Evolutionary conservation across 2,329 filamentous ascomycete genomes (phyloP), one percentile per base, ranked within the genome.

Genomic region (Zymoseptoria passerinii): DNA sequence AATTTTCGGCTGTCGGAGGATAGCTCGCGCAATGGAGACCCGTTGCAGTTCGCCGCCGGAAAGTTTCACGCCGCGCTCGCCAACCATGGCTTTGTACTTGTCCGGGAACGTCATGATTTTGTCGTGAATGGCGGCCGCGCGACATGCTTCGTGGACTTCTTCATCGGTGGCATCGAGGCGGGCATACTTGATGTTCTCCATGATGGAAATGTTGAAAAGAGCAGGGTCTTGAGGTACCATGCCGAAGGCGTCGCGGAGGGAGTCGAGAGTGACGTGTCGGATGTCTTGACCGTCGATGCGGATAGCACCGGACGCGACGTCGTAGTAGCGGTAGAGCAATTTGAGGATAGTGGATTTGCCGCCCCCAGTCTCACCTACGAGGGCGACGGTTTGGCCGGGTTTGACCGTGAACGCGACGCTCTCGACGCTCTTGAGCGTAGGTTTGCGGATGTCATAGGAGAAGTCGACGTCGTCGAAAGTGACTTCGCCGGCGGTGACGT

Each of bases 41-140:
- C 90, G 83, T 70, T 95, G 90, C n/a, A 89, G 83, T 70, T 95
- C 90, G 0, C 90, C 90, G n/a, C 89, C 88, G 9, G 87, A 90
- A 1, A 95, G 76, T 69, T 89, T 90, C 52, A 87, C 86, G 4
- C 90, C 90, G 28, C 82, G 82, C 68, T 92, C 89, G 1, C 90
- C 90, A 1, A 94, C 89, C 8, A 81, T 73, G 0, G 89, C 90
- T 4, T 87, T 80, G 67, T 92, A 92, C 1, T 84, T 83, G 76
- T 88, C 76, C 0, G 81, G 76, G 64, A 88, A 86, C 1, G 71
- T 75, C 55, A 80, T 68, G 59, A 88, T 86, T 63, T 84, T 83
- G 56, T 86, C 81, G 69, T 88, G 85, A 27, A 88, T 81, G 1
- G 80, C 79, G 2, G 84, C 85, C 0, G 80, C 79, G 57, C 78